Conservation (phyloP, 2,329 filamentous ascomycete species). For the Talaromyces amestolkiae region DNA sequence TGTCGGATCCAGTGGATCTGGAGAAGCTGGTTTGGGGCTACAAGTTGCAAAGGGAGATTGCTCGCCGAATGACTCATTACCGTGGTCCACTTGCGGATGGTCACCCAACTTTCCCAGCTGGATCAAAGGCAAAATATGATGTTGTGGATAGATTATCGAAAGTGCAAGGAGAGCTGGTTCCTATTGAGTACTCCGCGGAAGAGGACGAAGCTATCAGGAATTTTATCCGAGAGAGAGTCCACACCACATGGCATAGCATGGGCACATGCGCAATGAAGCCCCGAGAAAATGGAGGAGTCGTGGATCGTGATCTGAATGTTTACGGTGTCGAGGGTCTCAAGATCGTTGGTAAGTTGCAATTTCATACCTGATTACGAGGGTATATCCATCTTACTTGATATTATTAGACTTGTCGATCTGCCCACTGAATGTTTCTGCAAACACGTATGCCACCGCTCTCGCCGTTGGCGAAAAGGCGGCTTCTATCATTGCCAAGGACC, state of each 20-base stretch:
- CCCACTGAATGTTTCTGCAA: conserved; percentile 40
- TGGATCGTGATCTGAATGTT: conserved; percentile 22
- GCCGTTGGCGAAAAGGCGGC: conserved; percentile 47
- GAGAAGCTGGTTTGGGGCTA: conserved; percentile 64
- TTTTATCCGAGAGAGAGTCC: conserved; percentile 39
- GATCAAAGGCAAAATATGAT: conserved; percentile 46
- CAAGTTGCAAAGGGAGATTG: conserved; percentile 63
- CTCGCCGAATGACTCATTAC: conserved; percentile 55
- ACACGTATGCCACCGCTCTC: conserved; percentile 49
- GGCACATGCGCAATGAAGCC: conserved; percentile 27
- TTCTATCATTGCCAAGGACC: conserved; percentile 31
- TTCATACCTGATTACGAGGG: not conserved
- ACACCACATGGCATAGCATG: conserved; percentile 47
- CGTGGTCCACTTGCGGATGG: conserved; percentile 39
- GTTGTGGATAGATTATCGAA: conserved; percentile 24
- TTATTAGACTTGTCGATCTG: conserved; percentile 28
- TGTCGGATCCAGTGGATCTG: conserved; percentile 55
- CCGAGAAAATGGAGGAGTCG: conserved; percentile 18
- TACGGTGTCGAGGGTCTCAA: conserved; percentile 15
- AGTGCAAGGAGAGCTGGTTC: conserved; percentile 28
- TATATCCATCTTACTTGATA: not conserved
- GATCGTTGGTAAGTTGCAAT: conserved; percentile 12
- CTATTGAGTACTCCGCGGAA: conserved; percentile 50
- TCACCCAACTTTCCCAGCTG: conserved; percentile 40
- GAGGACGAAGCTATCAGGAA: conserved; percentile 51